These are phyloP conservation scores for Barbarea vulgaris DNA, from an alignment of 345 rosid genomes.

Conservation along the genomic window DNA sequence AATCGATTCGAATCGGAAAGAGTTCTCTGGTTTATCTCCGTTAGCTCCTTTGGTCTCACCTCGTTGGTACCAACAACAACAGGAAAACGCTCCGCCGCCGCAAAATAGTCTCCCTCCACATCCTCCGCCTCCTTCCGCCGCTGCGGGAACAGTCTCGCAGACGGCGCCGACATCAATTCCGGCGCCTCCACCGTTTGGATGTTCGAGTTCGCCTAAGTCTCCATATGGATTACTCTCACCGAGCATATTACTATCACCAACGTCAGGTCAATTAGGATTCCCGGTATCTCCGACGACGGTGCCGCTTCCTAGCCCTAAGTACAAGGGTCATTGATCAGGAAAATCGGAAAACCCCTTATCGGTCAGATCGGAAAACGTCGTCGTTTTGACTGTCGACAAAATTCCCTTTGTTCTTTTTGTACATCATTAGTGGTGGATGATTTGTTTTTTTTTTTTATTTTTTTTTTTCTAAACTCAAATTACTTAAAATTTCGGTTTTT, in stretches of 20 bases:
- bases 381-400: conserved; percentile 28
- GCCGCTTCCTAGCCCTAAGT: conserved; percentile 70
- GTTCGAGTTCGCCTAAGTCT: conserved; percentile 75
- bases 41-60: conserved; percentile 70
- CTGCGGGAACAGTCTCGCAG: conserved; percentile 26
- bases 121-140: conserved; percentile 27
- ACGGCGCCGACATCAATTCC: conserved; percentile 51
- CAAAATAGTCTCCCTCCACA: conserved; percentile 30
- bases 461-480: not conserved
- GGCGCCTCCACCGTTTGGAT: conserved; percentile 65
- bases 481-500: conserved; percentile 1
- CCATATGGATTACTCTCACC: conserved; percentile 69
- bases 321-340: conserved; percentile 54
- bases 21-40: conserved; percentile 64
- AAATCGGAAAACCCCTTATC: conserved; percentile 16
- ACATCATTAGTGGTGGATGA: conserved; percentile 41
- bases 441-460: conserved; percentile 27
- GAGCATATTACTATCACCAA: conserved; percentile 60
- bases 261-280: conserved; percentile 58
- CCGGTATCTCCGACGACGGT: conserved; percentile 75
- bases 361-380: conserved; percentile 19
- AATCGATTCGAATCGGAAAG: conserved; percentile 54
- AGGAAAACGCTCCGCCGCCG: conserved; percentile 32
- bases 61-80: conserved; percentile 55
- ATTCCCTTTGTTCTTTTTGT: conserved; percentile 43